phyloP scores from a whole-genome alignment of 345 rosid genomes.

The Murraya koenigii region DNA sequence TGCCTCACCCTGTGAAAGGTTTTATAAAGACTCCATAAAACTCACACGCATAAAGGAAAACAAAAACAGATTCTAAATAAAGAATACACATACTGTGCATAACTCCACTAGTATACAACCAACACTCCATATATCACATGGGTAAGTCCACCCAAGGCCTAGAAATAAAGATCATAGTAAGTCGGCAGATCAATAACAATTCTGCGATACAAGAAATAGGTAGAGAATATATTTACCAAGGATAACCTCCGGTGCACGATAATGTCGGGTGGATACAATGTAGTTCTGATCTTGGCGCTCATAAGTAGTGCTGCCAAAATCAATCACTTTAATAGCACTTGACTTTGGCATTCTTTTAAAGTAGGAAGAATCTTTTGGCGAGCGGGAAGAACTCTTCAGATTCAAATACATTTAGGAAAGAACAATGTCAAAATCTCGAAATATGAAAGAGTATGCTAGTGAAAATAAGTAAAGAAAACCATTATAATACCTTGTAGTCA shows the following conservation, averaged over 20 bases:
- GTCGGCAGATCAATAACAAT: neutral
- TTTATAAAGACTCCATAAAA: neutral
- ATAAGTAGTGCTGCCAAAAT: conserved; percentile 88
- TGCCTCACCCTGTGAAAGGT: conserved; percentile 71
- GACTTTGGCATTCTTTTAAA: conserved; percentile 78
- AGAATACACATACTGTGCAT: conserved; percentile 60
- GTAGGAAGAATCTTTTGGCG: conserved; percentile 52
- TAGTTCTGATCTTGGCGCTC: conserved; percentile 80
- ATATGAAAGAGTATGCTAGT: neutral
- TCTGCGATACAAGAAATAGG: neutral
- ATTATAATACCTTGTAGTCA: conserved; percentile 61
- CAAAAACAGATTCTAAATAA: neutral
- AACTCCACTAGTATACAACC: conserved; percentile 82
- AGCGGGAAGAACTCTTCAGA: conserved; percentile 45
- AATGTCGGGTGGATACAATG: conserved; percentile 81
- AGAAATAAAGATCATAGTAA: neutral
- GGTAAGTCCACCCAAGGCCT: conserved; percentile 93
- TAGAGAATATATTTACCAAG: conserved; percentile 40
- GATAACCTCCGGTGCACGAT: conserved; percentile 90
- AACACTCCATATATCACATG: conserved; percentile 92
- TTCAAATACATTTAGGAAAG: neutral
- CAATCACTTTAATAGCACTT: conserved; percentile 82
- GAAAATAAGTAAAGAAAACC: neutral
- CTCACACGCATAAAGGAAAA: neutral
- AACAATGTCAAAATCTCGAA: neutral